Evolutionary conservation across 2,329 filamentous ascomycete species (phyloP), one percentile per base, ranked within the genome.

Genomic region (Verticillium alfalfae): DNA sequence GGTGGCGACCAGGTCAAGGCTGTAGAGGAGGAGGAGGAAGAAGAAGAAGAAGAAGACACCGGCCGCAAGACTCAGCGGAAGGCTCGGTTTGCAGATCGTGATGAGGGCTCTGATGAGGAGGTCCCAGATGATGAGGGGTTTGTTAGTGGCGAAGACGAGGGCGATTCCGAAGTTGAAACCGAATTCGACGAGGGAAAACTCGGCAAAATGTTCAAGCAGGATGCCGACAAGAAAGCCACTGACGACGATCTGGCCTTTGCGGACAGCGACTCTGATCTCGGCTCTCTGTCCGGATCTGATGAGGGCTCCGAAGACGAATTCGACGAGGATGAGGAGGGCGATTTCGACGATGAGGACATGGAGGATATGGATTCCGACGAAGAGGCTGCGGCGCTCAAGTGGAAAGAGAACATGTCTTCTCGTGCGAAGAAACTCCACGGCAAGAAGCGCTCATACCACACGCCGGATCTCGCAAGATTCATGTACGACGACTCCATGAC

Each of bases 211-310:
- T 89, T 88, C 72, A 79, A 79, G 59, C 81, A 81, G 61, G 75
- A 79, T 7, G 70, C 73, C 16, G 82, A 85, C 38, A 79, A 80
- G 59, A 79, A 84, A 41, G 81, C 72, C 26, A 80, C 79, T 12
- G 85, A 87, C 31, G 91, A 87, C 36, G 92, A 97, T 60, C 70
- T 98, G 62, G 92, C 88, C 1, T 99, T 97, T 78, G 95, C 95
- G 15, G 95, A 99, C 70, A 97, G 92, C 70, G 96, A 99, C 74
- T 99, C 95, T 0, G 96, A 99, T 72, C 82, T 99, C 5, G 95
- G 95, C 7, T 97, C 94, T 3, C 76, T 97, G 65, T 96, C 92
- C 9, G 79, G 76, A 1, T 77, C 78, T 6, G 82, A 84, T 2
- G 78, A 79, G 1, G 75, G 74, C 0, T 79, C 79, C 22, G 77